These are phyloP conservation scores for Elsinoe perseae DNA, from an alignment of 2,329 filamentous ascomycete species.

Conservation along the genomic window DNA sequence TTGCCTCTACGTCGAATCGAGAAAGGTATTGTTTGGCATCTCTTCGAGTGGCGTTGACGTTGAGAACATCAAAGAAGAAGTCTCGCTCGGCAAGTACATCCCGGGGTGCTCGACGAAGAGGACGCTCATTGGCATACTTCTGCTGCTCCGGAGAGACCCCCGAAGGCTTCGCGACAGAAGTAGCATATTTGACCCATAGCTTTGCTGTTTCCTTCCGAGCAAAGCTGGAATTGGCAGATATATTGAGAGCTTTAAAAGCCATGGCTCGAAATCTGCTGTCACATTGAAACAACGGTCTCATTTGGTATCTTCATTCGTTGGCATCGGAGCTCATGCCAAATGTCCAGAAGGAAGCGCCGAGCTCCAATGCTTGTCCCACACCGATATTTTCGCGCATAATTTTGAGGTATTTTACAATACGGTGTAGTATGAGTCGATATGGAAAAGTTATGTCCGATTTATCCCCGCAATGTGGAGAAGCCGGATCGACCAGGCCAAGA, in stretches of 20 bases:
- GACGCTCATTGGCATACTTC: neutral
- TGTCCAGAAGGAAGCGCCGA: neutral
- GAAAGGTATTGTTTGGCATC: constrained; percentile 89
- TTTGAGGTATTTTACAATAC: neutral
- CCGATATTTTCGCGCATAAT: neutral
- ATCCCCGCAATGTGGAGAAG: constrained; percentile 6
- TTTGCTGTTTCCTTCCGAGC: neutral
- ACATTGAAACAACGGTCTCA: neutral
- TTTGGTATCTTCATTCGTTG: neutral
- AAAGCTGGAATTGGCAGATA: constrained; percentile 1
- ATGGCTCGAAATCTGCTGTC: neutral
- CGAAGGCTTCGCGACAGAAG: neutral
- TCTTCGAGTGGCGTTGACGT: constrained; percentile 82
- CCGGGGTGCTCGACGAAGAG: neutral
- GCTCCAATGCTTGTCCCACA: neutral
- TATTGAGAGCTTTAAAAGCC: neutral
- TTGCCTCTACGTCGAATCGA: constrained; percentile 56
- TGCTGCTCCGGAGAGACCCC: neutral
- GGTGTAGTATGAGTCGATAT: neutral
- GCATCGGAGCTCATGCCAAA: neutral
- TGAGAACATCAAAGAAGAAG: constrained; percentile 77
- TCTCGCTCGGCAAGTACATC: constrained; percentile 38
- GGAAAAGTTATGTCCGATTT: neutral
- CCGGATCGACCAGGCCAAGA: constrained; percentile 5
- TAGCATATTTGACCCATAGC: constrained; percentile 5